A percentile compares a stretch with the other conserved stretches of the same genome.
Conservation (phyloP, 306 rosid species). For the Citrullus colocynthis region DNA sequence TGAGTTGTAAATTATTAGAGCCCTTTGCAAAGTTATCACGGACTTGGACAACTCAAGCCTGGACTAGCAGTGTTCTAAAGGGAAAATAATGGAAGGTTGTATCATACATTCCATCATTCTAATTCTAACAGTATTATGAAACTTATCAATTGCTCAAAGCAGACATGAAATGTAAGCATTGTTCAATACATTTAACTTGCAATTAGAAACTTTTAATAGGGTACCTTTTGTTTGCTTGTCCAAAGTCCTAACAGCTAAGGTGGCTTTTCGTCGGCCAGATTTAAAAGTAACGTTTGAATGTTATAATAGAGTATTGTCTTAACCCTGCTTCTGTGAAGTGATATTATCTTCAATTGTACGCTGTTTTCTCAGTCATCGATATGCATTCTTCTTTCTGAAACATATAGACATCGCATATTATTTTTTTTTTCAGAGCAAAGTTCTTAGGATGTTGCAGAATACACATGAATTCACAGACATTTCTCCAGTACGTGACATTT, state of each 20-base stretch:
- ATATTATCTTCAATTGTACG: neutral
- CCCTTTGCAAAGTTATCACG: neutral
- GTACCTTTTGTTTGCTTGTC: neutral
- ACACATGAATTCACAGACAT: constrained; percentile 5
- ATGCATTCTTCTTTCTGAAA: neutral
- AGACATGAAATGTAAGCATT: neutral
- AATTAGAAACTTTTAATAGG: neutral
- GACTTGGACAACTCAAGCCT: neutral
- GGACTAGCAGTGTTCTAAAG: neutral
- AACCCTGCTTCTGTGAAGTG: neutral
- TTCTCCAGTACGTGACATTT: neutral
- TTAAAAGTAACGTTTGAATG: neutral
- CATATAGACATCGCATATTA: neutral
- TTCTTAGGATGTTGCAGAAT: neutral
- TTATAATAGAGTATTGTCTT: neutral
- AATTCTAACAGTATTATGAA: neutral
- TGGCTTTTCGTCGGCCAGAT: constrained; percentile 3
- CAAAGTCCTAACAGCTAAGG: neutral
- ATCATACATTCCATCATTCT: neutral
- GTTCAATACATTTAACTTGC: constrained; percentile 3
- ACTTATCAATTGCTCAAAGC: neutral
- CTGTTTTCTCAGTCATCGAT: neutral
- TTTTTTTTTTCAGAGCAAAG: neutral
- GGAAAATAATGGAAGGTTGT: constrained; percentile 3
- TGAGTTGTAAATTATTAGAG: neutral